Evolutionary conservation across 108 stramenopile genomes (phyloP), one percentile per base, ranked within the genome.

Genomic region (Fistulifera solaris): DNA sequence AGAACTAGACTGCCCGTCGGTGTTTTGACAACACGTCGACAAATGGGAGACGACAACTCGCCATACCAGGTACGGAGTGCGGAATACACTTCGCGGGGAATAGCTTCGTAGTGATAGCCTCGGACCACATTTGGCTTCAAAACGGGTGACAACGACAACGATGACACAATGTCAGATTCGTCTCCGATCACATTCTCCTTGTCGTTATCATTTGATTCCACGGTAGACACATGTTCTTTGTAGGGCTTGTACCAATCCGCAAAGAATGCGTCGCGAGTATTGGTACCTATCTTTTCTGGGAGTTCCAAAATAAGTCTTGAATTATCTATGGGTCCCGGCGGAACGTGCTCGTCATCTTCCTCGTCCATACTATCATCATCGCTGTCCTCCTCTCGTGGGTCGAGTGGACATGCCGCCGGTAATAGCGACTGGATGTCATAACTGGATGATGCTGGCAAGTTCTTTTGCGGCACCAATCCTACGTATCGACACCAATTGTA

Each of bases 101-200:
- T 39, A 16, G 85, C 41, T 71, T 89, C 87, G 55, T 67, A 89
- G 40, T 89, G 81, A 73, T 85, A 69, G n/a, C 87, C 83, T 55
- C 87, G 73, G 8, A 83, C 77, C 47, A 89, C 57, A 52, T 83
- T 72, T 16, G 72, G 64, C 61, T 52, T 44, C 1, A 85, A 40
- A 10, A 50, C 42, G 7, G 28, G 21, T 46, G 16, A n/a, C 54
- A 21, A 14, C 26, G 24, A 3, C n/a, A n/a, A n/a, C n/a, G 23
- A 22, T 22, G 23, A 26, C 16, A 27, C 38, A 8, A 48, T 22
- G n/a, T 3, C 25, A 46, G 4, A 17, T 27, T 54, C 8, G 23
- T 48, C 21, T 2, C 38, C 21, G 10, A 40, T 41, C 15, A 26
- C 12, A 38, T 28, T 25, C 1, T 38, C 24, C 16, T 54, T 54